A percentile compares a stretch with the other conserved stretches of the same genome.
Evolutionary conservation across 371 early-diverging fungal species (phyloP).

Genomic region (Mycotypha africana): DNA sequence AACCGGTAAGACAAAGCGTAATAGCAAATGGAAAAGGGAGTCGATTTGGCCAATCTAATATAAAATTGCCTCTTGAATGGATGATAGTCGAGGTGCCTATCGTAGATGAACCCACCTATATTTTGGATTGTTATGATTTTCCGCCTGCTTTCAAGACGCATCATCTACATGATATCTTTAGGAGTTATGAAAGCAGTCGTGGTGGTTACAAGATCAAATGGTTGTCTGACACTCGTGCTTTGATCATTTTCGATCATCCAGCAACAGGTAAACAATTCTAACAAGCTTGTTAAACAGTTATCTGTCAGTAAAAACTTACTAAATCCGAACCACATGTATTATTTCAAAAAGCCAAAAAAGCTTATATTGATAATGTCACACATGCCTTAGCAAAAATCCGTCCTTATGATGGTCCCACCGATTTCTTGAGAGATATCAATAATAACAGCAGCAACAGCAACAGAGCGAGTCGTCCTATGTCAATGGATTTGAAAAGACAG

Average conservation of each 20-base stretch:
- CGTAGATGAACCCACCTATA: conserved; percentile 38
- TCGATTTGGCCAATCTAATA: neutral
- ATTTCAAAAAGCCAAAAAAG: conserved; percentile 49
- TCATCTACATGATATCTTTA: conserved; percentile 53
- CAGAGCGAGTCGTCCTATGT: conserved; percentile 13
- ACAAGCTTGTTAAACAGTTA: no score
- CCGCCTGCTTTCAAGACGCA: conserved; percentile 50
- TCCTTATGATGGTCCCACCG: conserved; percentile 22
- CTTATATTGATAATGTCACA: conserved; percentile 31
- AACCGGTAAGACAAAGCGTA: conserved; percentile 23
- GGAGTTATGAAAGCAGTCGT: conserved; percentile 45
- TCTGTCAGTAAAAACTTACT: no score
- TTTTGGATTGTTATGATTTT: conserved; percentile 50
- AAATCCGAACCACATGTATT: no score
- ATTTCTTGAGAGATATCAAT: conserved; percentile 10
- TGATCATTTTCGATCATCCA: conserved; percentile 66
- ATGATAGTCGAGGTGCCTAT: conserved; percentile 29
- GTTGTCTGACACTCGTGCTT: conserved; percentile 68
- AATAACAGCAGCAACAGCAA: conserved; percentile 1
- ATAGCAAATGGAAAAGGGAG: neutral
- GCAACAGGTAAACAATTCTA: conserved; percentile 50
- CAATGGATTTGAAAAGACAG: conserved; percentile 19
- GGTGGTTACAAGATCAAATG: conserved; percentile 76
- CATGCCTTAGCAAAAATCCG: conserved; percentile 21
- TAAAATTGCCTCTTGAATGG: neutral